These are phyloP conservation scores for Craspedostauros australis DNA, from an alignment of 108 stramenopile genomes.

Conservation along the genomic window DNA sequence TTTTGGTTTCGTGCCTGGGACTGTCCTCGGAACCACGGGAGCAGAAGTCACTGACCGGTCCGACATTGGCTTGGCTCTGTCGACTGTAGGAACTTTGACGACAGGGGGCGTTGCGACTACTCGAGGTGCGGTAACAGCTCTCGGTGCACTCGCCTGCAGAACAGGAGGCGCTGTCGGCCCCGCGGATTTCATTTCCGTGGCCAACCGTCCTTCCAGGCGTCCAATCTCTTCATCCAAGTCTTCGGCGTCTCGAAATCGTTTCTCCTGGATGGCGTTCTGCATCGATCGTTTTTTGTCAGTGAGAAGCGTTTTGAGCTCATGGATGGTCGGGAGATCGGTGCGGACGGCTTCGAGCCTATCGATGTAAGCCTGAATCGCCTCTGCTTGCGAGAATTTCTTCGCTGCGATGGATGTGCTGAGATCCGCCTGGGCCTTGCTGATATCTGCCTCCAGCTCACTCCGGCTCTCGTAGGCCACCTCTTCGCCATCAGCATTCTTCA, in stretches of 20 bases:
- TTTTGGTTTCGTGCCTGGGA: too few relatives aligned
- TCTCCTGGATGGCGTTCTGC: constrained; percentile 52
- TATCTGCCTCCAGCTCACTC: constrained; percentile 46
- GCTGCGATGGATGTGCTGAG: constrained; percentile 35
- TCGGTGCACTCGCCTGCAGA: constrained; percentile 4
- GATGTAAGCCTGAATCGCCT: constrained; percentile 40
- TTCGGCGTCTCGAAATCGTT: constrained; percentile 65
- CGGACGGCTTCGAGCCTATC: constrained; percentile 52
- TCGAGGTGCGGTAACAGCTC: not conserved
- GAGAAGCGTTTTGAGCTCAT: constrained; percentile 40
- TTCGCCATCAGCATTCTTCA: constrained; percentile 35
- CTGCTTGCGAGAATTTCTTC: constrained; percentile 69
- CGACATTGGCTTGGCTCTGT: not conserved
- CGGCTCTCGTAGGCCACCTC: constrained; percentile 44
- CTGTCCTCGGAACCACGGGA: too few relatives aligned
- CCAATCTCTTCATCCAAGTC: constrained; percentile 41
- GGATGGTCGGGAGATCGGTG: constrained; percentile 42
- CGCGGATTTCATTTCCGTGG: too few relatives aligned
- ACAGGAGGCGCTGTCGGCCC: too few relatives aligned
- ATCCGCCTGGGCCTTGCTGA: constrained; percentile 23
- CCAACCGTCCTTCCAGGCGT: constrained; percentile 38
- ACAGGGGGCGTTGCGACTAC: constrained; percentile 4
- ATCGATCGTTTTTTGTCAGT: constrained; percentile 36
- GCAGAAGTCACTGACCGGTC: not conserved
- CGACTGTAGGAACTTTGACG: constrained; percentile 1